A percentile compares a stretch with the other conserved stretches of the same genome.
Conservation (phyloP, 2,329 filamentous ascomycete species). For the Orbilia ellipsospora region DNA sequence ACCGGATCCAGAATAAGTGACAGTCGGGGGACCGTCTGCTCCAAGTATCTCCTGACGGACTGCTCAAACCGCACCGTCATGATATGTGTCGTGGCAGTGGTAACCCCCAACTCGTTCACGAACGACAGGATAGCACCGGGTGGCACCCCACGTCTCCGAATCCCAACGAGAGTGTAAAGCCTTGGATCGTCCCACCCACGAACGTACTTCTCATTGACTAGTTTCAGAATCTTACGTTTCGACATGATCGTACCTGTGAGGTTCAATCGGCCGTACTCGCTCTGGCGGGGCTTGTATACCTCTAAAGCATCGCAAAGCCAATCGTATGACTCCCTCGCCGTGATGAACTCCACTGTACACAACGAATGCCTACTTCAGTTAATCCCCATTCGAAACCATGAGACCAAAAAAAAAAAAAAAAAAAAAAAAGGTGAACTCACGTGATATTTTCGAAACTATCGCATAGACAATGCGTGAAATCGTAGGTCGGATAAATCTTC, state of each 20-base stretch:
- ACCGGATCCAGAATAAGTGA: slow-evolving; percentile 91
- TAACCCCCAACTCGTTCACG: slow-evolving; percentile 90
- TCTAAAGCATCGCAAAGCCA: slow-evolving; percentile 85
- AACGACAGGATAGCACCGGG: slow-evolving; percentile 90
- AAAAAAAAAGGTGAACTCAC: slow-evolving; percentile 20
- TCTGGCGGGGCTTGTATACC: slow-evolving; percentile 92
- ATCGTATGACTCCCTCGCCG: slow-evolving; percentile 87
- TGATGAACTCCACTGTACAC: slow-evolving; percentile 92
- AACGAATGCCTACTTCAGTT: slow-evolving; percentile 73
- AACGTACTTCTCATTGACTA: slow-evolving; percentile 82
- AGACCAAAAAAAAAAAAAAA: too few relatives aligned
- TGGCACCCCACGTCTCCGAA: slow-evolving; percentile 85
- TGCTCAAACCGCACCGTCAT: slow-evolving; percentile 86
- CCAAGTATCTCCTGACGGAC: slow-evolving; percentile 84
- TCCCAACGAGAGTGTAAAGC: slow-evolving; percentile 84
- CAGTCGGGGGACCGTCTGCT: slow-evolving; percentile 85
- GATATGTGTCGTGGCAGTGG: slow-evolving; percentile 81
- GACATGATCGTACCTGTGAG: slow-evolving; percentile 86
- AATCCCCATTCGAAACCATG: not conserved
- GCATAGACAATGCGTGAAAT: slow-evolving; percentile 89
- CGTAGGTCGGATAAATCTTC: slow-evolving; percentile 95
- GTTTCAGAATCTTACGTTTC: slow-evolving; percentile 82
- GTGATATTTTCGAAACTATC: slow-evolving; percentile 94
- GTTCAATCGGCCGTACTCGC: slow-evolving; percentile 82
- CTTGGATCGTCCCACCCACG: slow-evolving; percentile 91